These are phyloP conservation scores for Copromyces sp. DNA, from an alignment of 495 filamentous ascomycete species.

Conservation along the genomic window DNA sequence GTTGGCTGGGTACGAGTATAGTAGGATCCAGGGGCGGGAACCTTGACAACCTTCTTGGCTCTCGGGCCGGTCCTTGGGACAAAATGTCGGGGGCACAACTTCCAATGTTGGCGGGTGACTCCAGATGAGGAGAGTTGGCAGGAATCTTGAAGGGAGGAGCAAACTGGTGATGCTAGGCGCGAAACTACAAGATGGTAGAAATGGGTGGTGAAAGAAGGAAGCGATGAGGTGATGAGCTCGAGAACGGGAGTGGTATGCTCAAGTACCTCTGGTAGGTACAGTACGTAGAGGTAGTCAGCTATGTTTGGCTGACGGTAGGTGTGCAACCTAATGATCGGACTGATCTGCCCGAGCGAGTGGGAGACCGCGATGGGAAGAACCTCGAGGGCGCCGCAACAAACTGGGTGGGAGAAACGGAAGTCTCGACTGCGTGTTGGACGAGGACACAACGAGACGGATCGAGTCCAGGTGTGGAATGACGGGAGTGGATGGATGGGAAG, in stretches of 20 bases:
- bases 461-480: background rate
- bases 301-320: background rate
- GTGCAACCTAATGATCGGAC: background rate
- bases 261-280: background rate
- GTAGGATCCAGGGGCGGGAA: background rate
- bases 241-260: background rate
- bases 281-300: background rate
- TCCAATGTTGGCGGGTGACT: background rate
- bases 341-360: background rate
- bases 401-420: background rate
- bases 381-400: background rate
- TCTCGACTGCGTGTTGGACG: background rate
- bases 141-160: background rate
- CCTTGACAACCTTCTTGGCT: background rate
- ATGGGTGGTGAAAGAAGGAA: background rate
- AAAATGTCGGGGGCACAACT: background rate
- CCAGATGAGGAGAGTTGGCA: background rate
- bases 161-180: background rate
- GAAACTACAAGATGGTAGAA: background rate
- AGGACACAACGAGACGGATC: background rate
- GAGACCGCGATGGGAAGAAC: background rate
- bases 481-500: background rate
- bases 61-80: background rate
- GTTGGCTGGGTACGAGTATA: background rate
- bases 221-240: background rate